These are phyloP conservation scores for Turritis glabra DNA, from an alignment of 345 rosid genomes.

Conservation along the genomic window DNA sequence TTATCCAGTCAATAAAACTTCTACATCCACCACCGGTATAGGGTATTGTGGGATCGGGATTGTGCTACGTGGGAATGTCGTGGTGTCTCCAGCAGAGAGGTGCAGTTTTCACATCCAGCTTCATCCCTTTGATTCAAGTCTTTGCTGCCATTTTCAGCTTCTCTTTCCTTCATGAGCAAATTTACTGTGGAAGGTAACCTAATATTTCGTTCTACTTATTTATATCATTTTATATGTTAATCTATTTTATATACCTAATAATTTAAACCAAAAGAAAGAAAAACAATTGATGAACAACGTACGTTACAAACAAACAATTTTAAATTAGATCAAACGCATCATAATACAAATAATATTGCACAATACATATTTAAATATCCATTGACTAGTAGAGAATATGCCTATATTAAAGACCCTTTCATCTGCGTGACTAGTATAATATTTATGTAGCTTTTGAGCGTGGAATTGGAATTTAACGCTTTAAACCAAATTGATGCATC, in stretches of 20 bases:
- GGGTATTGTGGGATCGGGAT: conserved; percentile 81
- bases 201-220: not conserved
- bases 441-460: not conserved
- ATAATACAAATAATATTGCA: not conserved
- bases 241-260: not conserved
- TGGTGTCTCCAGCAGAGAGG: conserved; percentile 84
- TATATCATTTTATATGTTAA: not conserved
- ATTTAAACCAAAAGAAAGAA: not conserved
- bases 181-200: conserved; percentile 71
- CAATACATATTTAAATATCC: not conserved
- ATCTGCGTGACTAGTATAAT: not conserved
- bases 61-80: conserved; percentile 83
- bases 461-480: not conserved
- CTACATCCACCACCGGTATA: not conserved
- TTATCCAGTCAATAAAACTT: not conserved
- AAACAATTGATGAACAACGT: not conserved
- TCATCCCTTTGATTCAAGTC: conserved; percentile 68
- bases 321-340: not conserved
- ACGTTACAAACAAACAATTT: conserved; percentile 2
- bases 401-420: not conserved
- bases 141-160: conserved; percentile 67
- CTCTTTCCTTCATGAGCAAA: conserved; percentile 63
- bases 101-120: conserved; percentile 78
- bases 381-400: conserved; percentile 10
- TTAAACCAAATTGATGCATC: not conserved